Conservation (phyloP, 306 rosid genomes). For the Citrullus mucosospermus region DNA sequence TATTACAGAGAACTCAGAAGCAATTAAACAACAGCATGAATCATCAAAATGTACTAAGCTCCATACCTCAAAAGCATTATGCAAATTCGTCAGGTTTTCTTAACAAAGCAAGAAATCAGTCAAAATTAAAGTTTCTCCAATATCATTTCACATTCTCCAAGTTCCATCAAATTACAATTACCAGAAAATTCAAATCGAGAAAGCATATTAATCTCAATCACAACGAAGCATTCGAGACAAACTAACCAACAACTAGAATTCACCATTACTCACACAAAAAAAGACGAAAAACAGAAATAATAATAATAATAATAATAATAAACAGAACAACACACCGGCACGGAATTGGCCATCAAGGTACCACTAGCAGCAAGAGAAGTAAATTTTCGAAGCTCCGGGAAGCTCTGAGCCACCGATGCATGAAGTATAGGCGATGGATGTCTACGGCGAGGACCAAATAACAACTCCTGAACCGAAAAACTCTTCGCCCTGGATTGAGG, state of each 20-base stretch:
- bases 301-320: background rate
- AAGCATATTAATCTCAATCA: background rate
- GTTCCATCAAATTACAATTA: background rate
- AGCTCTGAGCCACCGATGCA: slow-evolving; percentile 15
- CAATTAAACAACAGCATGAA: too few relatives aligned
- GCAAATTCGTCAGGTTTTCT: too few relatives aligned
- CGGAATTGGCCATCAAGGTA: slow-evolving; percentile 46
- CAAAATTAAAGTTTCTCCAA: too few relatives aligned
- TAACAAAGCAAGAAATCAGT: too few relatives aligned
- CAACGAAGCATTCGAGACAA: background rate
- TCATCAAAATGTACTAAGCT: too few relatives aligned
- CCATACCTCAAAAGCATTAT: too few relatives aligned
- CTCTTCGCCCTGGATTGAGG: background rate
- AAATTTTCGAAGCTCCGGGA: slow-evolving; percentile 22
- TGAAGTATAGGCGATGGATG: background rate
- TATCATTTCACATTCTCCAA: background rate
- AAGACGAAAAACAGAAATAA: background rate
- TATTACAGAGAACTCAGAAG: background rate
- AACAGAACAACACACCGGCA: slow-evolving; percentile 27
- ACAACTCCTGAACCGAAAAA: background rate
- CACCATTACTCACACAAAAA: background rate
- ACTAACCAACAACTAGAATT: background rate
- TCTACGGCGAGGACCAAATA: slow-evolving; percentile 14
- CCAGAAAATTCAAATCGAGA: background rate
- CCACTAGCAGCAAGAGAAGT: slow-evolving; percentile 18